phyloP scores from a whole-genome alignment of 306 rosid genomes.

The Mimosa pudica region DNA sequence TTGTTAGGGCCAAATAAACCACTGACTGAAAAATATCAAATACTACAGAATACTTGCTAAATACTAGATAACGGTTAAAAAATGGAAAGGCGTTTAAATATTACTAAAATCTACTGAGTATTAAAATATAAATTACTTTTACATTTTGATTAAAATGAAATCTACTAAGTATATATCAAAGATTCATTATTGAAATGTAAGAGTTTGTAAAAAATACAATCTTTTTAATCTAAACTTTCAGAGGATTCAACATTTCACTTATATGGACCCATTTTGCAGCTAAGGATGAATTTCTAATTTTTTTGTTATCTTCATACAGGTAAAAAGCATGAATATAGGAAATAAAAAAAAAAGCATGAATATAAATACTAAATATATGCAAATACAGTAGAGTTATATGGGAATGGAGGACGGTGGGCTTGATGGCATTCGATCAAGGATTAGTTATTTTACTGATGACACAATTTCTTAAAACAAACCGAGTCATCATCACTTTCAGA shows the following conservation, averaged over 20 bases:
- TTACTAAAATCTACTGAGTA: neutral
- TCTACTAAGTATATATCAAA: neutral
- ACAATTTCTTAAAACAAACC: too few relatives aligned
- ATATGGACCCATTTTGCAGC: slow-evolving; percentile 59
- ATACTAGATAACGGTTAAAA: too few relatives aligned
- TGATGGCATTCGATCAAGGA: slow-evolving; percentile 29
- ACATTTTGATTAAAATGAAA: too few relatives aligned
- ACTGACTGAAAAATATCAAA: too few relatives aligned
- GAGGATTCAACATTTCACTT: neutral
- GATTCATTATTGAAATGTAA: neutral
- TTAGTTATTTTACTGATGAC: too few relatives aligned
- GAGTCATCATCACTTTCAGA: too few relatives aligned
- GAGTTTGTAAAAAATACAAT: neutral
- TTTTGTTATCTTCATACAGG: neutral
- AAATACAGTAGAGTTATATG: slow-evolving; percentile 52
- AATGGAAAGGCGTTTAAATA: slow-evolving; percentile 42
- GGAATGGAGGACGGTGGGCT: slow-evolving; percentile 34
- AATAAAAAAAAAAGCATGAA: slow-evolving; percentile 30
- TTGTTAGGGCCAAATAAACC: too few relatives aligned
- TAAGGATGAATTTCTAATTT: slow-evolving; percentile 37
- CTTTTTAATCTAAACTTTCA: neutral
- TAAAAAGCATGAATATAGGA: neutral
- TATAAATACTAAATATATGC: slow-evolving; percentile 13
- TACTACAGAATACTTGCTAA: too few relatives aligned
- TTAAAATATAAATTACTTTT: neutral